These are phyloP conservation scores for Vaccinium darrowii DNA, from an alignment of 148 eudicot species.

Conservation along the genomic window DNA sequence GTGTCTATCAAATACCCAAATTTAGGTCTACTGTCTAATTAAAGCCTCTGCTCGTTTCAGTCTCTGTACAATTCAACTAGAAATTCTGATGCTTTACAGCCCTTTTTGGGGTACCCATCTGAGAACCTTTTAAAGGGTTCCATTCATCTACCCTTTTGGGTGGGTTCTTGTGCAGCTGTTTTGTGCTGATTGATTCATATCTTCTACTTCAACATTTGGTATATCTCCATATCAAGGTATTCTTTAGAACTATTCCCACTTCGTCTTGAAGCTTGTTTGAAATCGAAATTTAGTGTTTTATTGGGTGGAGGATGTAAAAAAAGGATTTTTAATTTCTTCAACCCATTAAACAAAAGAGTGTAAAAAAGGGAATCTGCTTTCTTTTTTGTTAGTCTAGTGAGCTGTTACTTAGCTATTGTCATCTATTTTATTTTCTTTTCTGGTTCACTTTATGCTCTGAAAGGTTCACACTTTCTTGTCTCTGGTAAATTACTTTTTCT, in stretches of 20 bases:
- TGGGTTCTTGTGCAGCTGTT: conserved; percentile 24
- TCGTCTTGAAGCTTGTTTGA: conserved; percentile 10
- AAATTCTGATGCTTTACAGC: conserved; percentile 44
- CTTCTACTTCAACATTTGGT: conserved; percentile 21
- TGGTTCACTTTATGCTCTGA: conserved; percentile 77
- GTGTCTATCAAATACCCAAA: conserved; percentile 25
- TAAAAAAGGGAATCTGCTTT: conserved; percentile 64
- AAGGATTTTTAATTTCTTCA: neutral
- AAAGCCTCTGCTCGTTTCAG: conserved; percentile 16
- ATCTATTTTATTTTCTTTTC: conserved; percentile 42
- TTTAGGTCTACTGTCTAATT: conserved; percentile 17
- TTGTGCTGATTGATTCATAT: conserved; percentile 24
- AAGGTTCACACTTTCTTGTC: conserved; percentile 72
- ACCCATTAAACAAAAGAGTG: conserved; percentile 14
- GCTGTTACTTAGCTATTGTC: conserved; percentile 64
- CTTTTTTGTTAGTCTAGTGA: conserved; percentile 54
- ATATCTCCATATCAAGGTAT: conserved; percentile 20
- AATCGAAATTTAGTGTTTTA: conserved; percentile 19
- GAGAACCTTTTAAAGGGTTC: conserved; percentile 32
- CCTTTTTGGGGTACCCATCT: conserved; percentile 36
- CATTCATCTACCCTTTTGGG: conserved; percentile 20
- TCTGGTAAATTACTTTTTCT: conserved; percentile 36
- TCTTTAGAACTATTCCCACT: conserved; percentile 14
- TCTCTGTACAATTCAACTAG: conserved; percentile 22
- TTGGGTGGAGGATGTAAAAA: neutral